Conservation (phyloP, 129 eudicot species). For the Pseudognaphalium luteoalbum region DNA sequence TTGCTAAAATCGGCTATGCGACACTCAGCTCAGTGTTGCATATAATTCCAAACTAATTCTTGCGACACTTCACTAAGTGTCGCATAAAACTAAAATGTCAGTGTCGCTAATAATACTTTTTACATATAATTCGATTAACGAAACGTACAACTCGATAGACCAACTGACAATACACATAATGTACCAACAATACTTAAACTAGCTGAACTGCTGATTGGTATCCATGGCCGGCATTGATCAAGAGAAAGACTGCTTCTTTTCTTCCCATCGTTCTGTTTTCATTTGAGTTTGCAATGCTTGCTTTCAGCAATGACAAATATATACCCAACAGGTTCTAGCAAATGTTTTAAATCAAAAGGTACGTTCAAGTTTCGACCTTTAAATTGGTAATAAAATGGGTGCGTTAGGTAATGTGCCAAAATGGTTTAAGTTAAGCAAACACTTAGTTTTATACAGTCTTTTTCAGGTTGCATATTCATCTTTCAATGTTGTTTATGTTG, state of each 20-base stretch:
- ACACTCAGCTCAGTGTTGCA: no score
- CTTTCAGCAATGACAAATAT: neutral
- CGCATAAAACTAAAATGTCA: no score
- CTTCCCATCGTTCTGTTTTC: neutral
- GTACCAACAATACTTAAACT: neutral
- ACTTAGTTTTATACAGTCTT: neutral
- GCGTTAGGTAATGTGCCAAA: neutral
- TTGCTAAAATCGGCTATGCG: no score
- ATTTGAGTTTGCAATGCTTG: neutral
- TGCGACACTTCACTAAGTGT: no score
- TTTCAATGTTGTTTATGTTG: no score
- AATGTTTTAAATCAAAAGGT: neutral
- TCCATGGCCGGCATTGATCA: neutral
- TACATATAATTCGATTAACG: no score
- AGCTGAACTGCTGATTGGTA: neutral
- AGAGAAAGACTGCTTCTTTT: neutral
- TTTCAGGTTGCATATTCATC: no score
- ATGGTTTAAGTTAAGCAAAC: neutral
- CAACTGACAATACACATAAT: no score
- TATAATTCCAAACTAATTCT: no score
- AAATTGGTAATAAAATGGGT: neutral
- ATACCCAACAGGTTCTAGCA: neutral
- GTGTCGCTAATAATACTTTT: no score
- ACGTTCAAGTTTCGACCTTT: neutral
- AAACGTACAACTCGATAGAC: no score